These are phyloP conservation scores for Talaromyces albobiverticillius DNA, from an alignment of 2,329 filamentous ascomycete genomes.

Conservation along the genomic window DNA sequence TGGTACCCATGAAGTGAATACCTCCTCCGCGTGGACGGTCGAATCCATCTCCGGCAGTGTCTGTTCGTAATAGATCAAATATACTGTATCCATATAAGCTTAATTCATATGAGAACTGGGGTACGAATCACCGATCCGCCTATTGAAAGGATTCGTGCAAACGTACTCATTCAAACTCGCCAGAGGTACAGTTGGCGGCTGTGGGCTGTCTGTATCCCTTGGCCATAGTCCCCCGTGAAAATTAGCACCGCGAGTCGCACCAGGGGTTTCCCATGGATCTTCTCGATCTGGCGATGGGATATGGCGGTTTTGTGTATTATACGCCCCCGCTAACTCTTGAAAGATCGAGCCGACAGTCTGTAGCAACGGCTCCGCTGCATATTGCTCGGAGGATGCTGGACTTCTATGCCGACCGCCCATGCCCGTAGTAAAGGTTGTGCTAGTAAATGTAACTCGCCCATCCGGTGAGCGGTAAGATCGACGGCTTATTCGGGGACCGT, in stretches of 20 bases:
- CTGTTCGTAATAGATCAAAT: conserved; percentile 24
- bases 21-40: conserved; percentile 15
- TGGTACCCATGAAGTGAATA: conserved; percentile 23
- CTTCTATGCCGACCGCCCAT: conserved; percentile 20
- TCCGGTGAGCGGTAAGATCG: conserved; percentile 45
- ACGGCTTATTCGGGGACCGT: conserved; percentile 28
- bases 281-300: conserved; percentile 7
- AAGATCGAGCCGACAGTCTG: conserved; percentile 46
- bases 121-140: not conserved
- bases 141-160: not conserved
- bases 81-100: conserved; percentile 9
- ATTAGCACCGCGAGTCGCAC: conserved; percentile 14
- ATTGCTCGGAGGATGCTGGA: conserved; percentile 6
- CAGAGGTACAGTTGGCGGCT: conserved; percentile 45
- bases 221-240: conserved; percentile 41
- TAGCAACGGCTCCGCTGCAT: conserved; percentile 27
- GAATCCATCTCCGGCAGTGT: conserved; percentile 15
- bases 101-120: not conserved
- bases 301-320: conserved; percentile 18
- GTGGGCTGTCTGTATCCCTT: conserved; percentile 51
- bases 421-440: conserved; percentile 27
- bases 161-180: conserved; percentile 50
- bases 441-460: conserved; percentile 42
- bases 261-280: conserved; percentile 10
- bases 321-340: conserved; percentile 41